Evolutionary conservation across 805 yeast genomes (phyloP).

Genomic region (Ascoidea asiatica): DNA sequence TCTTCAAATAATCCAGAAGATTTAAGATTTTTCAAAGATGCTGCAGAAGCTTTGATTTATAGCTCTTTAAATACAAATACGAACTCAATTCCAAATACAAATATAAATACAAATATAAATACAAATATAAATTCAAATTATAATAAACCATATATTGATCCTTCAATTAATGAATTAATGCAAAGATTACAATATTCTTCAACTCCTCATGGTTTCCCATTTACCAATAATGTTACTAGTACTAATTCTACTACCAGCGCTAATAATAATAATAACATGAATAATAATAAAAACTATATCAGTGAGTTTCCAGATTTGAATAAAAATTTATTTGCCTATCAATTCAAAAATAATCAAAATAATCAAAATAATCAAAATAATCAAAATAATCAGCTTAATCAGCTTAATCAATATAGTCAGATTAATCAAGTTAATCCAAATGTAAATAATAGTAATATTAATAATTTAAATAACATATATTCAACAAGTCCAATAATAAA

Average conservation of each 20-base stretch:
- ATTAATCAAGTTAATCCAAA: slow-evolving; percentile 1
- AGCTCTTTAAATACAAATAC: slow-evolving; percentile 18
- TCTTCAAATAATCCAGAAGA: slow-evolving; percentile 25
- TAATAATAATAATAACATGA: background rate
- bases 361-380: background rate
- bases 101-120: too few relatives aligned
- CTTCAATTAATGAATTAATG: slow-evolving; percentile 47
- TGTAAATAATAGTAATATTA: background rate
- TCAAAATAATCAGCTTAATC: background rate
- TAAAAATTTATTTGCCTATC: background rate
- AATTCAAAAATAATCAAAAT: too few relatives aligned
- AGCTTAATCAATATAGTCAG: background rate
- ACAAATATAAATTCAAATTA: too few relatives aligned
- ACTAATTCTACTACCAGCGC: background rate
- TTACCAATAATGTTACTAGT: background rate
- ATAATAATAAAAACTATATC: background rate
- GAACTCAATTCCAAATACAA: too few relatives aligned
- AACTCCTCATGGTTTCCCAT: slow-evolving; percentile 38
- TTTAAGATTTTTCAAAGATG: slow-evolving; percentile 39
- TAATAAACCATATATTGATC: slow-evolving; percentile 27
- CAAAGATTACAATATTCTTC: slow-evolving; percentile 44
- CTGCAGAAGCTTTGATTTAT: slow-evolving; percentile 48
- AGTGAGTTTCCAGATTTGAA: background rate
- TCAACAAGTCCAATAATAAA: background rate
- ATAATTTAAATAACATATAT: background rate